These are phyloP conservation scores for Neofusicoccum cordaticola DNA, from an alignment of 2,329 filamentous ascomycete species.

Conservation along the genomic window DNA sequence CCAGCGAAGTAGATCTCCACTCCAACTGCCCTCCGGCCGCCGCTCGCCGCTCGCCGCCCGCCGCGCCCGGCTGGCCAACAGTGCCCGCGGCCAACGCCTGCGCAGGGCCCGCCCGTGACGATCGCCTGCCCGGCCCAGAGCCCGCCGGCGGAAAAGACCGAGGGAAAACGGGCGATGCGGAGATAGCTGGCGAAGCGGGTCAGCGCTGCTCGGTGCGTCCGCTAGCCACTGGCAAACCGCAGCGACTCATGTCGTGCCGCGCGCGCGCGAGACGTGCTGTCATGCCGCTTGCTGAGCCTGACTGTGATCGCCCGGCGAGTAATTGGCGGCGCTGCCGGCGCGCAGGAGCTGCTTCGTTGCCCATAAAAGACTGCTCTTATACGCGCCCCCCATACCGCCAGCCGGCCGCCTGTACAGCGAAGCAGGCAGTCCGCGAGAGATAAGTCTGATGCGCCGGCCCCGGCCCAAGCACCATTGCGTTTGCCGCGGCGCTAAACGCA, in stretches of 20 bases:
- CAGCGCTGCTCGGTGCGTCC: not conserved
- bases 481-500: not conserved
- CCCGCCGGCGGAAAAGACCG: not conserved
- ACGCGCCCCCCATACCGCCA: not conserved
- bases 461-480: not conserved
- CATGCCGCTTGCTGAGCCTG: not conserved
- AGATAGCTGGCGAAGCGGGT: conserved; percentile 7
- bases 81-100: not conserved
- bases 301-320: not conserved
- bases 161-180: not conserved
- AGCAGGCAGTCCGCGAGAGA: too few species aligned
- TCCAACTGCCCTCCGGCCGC: not conserved
- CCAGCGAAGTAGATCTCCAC: not conserved
- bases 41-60: not conserved
- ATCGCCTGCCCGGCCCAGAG: not conserved
- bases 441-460: too few species aligned
- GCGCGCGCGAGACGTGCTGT: not conserved
- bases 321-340: not conserved
- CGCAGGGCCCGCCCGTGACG: not conserved
- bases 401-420: not conserved
- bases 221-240: not conserved
- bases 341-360: not conserved
- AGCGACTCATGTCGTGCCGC: conserved; percentile 2
- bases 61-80: not conserved
- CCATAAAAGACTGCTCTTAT: not conserved